Conservation (phyloP, 2,329 filamentous ascomycete species). For the Chalaropsis thielavioides region DNA sequence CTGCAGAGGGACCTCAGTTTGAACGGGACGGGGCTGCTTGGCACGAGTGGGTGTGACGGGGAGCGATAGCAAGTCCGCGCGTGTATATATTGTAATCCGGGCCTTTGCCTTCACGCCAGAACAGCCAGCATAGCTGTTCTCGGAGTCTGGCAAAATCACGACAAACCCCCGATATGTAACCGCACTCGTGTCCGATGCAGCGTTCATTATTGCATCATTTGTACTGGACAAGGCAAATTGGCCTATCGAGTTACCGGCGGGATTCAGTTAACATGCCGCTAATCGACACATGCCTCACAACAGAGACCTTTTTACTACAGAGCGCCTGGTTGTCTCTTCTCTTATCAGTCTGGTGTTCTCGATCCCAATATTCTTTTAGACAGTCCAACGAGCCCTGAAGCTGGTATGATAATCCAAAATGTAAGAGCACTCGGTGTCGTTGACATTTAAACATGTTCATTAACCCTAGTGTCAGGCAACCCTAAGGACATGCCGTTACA, state of each 20-base stretch:
- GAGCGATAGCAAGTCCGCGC: not conserved
- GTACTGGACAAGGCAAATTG: not conserved
- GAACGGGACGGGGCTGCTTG: slow-evolving; percentile 21
- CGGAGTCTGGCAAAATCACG: not conserved
- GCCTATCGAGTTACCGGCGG: not conserved
- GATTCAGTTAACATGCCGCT: not conserved
- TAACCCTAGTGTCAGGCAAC: not conserved
- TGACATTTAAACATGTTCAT: not conserved
- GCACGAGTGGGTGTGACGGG: slow-evolving; percentile 22
- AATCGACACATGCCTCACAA: not conserved
- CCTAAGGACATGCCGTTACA: slow-evolving; percentile 42
- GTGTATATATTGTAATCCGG: not conserved
- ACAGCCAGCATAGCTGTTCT: not conserved
- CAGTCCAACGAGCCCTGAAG: slow-evolving; percentile 43
- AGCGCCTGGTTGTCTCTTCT: too few relatives aligned
- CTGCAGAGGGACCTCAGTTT: slow-evolving; percentile 39
- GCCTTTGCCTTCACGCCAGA: too few relatives aligned
- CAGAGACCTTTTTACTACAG: too few relatives aligned
- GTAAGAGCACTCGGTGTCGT: slow-evolving; percentile 20
- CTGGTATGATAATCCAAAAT: slow-evolving; percentile 41
- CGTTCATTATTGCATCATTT: not conserved
- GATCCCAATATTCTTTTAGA: slow-evolving; percentile 56
- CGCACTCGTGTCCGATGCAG: not conserved
- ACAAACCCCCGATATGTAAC: not conserved
- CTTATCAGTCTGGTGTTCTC: slow-evolving; percentile 36